Evolutionary conservation across 164 flowering plant species (phyloP), one percentile per base, ranked within the genome.

Genomic region (Vitis riparia): DNA sequence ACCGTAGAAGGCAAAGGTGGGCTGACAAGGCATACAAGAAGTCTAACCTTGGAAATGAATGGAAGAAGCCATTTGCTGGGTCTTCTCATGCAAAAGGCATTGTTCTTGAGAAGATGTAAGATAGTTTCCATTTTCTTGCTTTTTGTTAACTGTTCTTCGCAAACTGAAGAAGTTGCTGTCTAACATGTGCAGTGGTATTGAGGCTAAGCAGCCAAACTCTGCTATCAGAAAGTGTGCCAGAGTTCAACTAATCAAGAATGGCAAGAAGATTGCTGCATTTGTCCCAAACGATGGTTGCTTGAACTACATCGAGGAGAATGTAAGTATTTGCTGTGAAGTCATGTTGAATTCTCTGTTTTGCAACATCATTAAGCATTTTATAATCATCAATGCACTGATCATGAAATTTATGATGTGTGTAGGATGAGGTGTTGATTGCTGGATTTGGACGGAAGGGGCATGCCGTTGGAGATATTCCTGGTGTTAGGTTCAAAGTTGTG

Each of bases 1-100:
- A 89, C 80, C 87, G 93, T 14, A 84, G 88, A 61, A 80, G 73
- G 65, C 91, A 90, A 69, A 84, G 95, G 74, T 90, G 91, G 91
- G 91, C 93, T 53, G 93, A 90, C 76, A 88, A 88, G 75, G 30
- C 86, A 14, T 90, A 90, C 79, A 90, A 90, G 77, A 90, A 90
- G 68, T 89, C 93, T 5, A 85, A 90, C 65, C 90, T 89, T 75
- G 97, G 93, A 0, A 91, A 91, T 58, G 97, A 91, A 57, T 91
- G 97, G 97, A 91, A 91, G 83, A 91, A 91, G 70, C 93, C 97
- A 27, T 91, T 91, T 79, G 97, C 97, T 27, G 93, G 97, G 9
- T 91, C 97, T 9, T 91, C 97, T 23, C 97, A 91, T 65, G 97
- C 97, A 1, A 91, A 91, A 57, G 97, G 93, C 50, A 91, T 91